These are phyloP conservation scores for Chaetomium strumarium DNA, from an alignment of 2,329 filamentous ascomycete genomes.

Conservation along the genomic window DNA sequence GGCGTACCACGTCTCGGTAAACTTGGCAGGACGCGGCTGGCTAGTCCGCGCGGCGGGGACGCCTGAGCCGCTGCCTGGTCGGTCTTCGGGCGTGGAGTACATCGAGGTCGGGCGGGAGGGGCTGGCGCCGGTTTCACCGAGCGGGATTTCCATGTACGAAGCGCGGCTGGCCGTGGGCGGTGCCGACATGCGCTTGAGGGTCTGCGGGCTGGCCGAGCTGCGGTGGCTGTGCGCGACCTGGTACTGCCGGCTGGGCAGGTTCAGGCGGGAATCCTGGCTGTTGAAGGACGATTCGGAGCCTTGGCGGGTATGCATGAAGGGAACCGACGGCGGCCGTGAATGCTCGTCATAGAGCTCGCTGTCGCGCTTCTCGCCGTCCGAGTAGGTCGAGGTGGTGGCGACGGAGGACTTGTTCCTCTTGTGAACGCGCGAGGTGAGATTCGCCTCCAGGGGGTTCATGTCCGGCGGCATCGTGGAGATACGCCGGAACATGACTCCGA, in stretches of 20 bases:
- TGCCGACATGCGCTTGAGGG: constrained; percentile 44
- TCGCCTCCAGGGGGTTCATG: constrained; percentile 88
- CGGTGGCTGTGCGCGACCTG: constrained; percentile 42
- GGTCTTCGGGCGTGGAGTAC: constrained; percentile 21
- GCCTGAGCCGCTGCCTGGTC: constrained; percentile 25
- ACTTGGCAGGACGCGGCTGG: constrained; percentile 39
- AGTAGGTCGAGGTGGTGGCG: constrained; percentile 39
- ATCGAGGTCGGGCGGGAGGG: constrained; percentile 24
- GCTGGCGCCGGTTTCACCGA: constrained; percentile 33
- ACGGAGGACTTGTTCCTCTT: constrained; percentile 66
- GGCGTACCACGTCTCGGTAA: constrained; percentile 51
- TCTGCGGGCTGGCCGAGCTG: constrained; percentile 38
- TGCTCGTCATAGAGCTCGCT: constrained; percentile 39
- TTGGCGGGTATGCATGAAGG: constrained; percentile 74
- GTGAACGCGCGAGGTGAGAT: constrained; percentile 71
- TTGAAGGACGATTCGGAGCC: constrained; percentile 50
- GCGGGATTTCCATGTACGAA: constrained; percentile 46
- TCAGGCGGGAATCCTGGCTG: constrained; percentile 48
- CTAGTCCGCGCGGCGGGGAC: constrained; percentile 19
- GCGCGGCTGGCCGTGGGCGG: constrained; percentile 30
- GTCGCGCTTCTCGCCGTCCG: constrained; percentile 51
- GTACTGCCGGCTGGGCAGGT: constrained; percentile 52
- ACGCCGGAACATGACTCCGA: constrained; percentile 72
- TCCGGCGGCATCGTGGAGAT: constrained; percentile 82
- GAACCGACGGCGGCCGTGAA: constrained; percentile 52